Conservation (phyloP, 139 green algal genomes). For the Chlamydomonas applanata region DNA sequence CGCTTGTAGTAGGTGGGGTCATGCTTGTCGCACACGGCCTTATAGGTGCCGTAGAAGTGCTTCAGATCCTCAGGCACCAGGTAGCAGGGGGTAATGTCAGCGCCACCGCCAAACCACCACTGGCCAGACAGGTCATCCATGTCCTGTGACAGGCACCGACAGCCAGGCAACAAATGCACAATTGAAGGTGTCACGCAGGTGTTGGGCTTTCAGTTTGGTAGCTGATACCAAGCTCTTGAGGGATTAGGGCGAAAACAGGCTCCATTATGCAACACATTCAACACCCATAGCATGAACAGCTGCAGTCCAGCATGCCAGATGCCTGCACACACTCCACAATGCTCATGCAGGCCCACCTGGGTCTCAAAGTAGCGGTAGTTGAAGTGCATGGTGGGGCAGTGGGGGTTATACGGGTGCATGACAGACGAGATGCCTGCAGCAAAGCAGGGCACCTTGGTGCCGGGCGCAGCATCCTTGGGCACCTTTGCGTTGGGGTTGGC, state of each 20-base stretch:
- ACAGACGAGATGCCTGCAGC: slow-evolving; percentile 93
- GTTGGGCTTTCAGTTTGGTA: too few species aligned
- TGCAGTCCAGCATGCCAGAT: too few species aligned
- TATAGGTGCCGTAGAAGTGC: slow-evolving; percentile 96
- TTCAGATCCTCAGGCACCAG: slow-evolving; percentile 93
- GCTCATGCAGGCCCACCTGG: too few species aligned
- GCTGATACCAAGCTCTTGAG: too few species aligned
- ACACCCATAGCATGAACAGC: too few species aligned
- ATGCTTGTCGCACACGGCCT: slow-evolving; percentile 91
- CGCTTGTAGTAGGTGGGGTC: slow-evolving; percentile 89
- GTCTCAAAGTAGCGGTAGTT: slow-evolving; percentile 99
- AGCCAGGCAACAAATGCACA: too few species aligned
- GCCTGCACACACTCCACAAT: too few species aligned
- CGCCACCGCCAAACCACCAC: slow-evolving; percentile 99
- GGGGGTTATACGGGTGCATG: slow-evolving; percentile 97
- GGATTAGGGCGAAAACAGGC: too few species aligned
- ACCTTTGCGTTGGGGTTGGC: not conserved
- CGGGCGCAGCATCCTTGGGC: slow-evolving; percentile 14
- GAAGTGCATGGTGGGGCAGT: slow-evolving; percentile 98
- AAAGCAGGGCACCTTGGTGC: slow-evolving; percentile 92
- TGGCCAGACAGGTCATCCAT: slow-evolving; percentile 86
- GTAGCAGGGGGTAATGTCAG: slow-evolving; percentile 96
- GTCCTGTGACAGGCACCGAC: too few species aligned
- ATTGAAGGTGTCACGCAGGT: too few species aligned
- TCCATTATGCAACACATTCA: too few species aligned